phyloP scores from a whole-genome alignment of 1,139 yeast genomes.

The Blastobotrys serpentis region DNA sequence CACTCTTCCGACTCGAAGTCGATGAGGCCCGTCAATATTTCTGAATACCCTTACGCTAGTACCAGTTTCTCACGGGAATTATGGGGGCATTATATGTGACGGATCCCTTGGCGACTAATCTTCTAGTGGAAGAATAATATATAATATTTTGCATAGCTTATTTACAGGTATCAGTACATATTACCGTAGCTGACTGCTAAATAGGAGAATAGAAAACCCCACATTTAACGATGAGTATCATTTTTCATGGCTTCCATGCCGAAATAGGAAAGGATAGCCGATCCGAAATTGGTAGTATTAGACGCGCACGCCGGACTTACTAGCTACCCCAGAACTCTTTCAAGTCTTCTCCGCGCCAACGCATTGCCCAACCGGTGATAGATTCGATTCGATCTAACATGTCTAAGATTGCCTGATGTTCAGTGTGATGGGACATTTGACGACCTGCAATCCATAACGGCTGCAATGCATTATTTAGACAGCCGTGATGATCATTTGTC shows the following conservation, averaged over 20 bases:
- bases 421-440: conserved; percentile 42
- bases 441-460: conserved; percentile 46
- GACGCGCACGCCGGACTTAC: no score
- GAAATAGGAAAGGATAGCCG: no score
- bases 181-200: no score
- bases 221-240: no score
- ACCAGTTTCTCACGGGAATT: not conserved
- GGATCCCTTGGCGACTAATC: no score
- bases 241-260: no score
- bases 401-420: conserved; percentile 39
- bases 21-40: not conserved
- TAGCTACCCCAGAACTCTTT: conserved; percentile 21
- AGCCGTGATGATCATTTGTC: conserved; percentile 43
- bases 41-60: not conserved
- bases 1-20: not conserved
- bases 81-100: not conserved
- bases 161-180: no score
- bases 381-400: conserved; percentile 38
- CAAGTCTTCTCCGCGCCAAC: conserved; percentile 39
- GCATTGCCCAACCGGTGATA: conserved; percentile 46
- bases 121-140: no score
- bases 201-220: no score
- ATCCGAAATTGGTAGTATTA: no score
- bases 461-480: conserved; percentile 45
- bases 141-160: no score